Percentiles rank a stretch among this genome's conserved stretches.
Evolutionary conservation across 305 asterid genomes (phyloP).

Genomic region (Withania somnifera): DNA sequence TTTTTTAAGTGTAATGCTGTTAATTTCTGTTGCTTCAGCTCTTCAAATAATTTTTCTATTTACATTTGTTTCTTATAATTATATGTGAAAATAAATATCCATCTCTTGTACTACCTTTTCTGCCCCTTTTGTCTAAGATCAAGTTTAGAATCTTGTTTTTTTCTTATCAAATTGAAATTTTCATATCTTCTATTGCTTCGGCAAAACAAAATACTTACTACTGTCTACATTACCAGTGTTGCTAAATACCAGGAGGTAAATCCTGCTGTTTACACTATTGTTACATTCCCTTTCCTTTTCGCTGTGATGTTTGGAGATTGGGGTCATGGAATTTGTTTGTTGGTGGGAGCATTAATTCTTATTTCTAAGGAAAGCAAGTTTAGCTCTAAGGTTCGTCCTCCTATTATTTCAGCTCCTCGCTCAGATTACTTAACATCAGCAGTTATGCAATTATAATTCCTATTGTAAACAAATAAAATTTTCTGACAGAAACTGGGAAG

Average conservation of each 20-base stretch:
- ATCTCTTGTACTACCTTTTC: neutral
- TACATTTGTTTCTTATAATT: neutral
- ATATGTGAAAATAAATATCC: neutral
- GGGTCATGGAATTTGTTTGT: conserved; percentile 97
- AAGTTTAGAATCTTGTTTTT: neutral
- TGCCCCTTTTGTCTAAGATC: neutral
- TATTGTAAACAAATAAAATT: neutral
- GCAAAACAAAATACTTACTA: neutral
- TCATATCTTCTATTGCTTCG: neutral
- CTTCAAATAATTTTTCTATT: neutral
- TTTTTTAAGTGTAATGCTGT: neutral
- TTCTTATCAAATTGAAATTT: neutral
- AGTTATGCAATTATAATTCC: neutral
- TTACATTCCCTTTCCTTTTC: conserved; percentile 96
- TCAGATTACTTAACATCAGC: neutral
- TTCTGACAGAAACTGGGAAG: conserved; percentile 88
- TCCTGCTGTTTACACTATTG: conserved; percentile 85
- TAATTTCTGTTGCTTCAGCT: neutral
- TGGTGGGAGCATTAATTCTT: conserved; percentile 75
- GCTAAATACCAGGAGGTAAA: conserved; percentile 96
- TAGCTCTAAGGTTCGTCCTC: conserved; percentile 67
- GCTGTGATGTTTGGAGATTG: conserved; percentile 99
- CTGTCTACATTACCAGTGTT: conserved; percentile 39
- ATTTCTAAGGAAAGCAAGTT: conserved; percentile 66
- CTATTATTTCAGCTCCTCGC: neutral